Base-by-base conservation (phyloP, 2,329 filamentous ascomycete species). In the Fusarium acutatum region DNA sequence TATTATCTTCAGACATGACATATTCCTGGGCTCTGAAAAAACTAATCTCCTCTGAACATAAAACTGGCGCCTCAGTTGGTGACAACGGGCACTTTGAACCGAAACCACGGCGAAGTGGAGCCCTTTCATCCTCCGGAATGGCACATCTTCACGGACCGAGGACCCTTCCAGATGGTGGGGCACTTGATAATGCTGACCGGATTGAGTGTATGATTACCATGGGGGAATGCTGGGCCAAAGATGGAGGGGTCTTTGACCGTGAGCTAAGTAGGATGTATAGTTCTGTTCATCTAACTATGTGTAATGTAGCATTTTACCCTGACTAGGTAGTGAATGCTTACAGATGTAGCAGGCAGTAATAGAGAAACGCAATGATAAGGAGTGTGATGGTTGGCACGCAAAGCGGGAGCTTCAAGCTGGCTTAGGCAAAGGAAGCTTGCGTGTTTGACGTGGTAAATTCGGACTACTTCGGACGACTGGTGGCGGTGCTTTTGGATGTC, bases 21-120 rank as follows among this genome's bases (percentile, higher is more conserved):
- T 18, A 13, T 43, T n/a, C 18, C 22, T 34, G 52, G 32, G 35
- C 22, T 37, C n/a, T 13, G 14, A 35, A 34, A 54, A 9, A 17
- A 14, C 18, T 18, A 13, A 40, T 52, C n/a, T 22, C 26, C 20
- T 41, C 15, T 26, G 37, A 34, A 24, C 24, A n/a, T 64, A 17
- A 43, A 37, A 20, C 67, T 57, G 54, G 40, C 40, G 60, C 46
- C 52, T 44, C 20, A 41, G 34, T 38, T 34, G 50, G 17, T 32
- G 28, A 43, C 18, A 57, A 56, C 41, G 56, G 54, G 26, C 30
- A 58, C 47, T 44, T 53, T 32, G 37, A 63, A n/a, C 70, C 59
- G 71, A 41, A 47, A 74, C 54, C 41, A 72, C 63, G 67, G 71
- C 59, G 38, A 59, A 65, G 71, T 74, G 71, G 71, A 49, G 63